Conservation (phyloP, 2,329 filamentous ascomycete genomes). For the Fusarium sambucinum region DNA sequence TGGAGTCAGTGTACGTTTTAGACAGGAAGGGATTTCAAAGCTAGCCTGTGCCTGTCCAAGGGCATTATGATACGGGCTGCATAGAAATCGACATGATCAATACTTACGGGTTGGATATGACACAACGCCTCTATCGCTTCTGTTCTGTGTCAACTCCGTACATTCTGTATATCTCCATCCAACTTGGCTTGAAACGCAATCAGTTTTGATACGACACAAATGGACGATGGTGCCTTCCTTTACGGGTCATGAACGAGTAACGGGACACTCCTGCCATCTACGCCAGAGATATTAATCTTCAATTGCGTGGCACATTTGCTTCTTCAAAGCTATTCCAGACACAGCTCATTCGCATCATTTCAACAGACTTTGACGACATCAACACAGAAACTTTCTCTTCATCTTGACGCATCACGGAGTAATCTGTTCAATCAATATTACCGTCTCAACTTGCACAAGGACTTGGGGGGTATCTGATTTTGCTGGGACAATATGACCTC, state of each 20-base stretch:
- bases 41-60: conserved; percentile 25
- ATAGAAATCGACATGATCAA: conserved; percentile 34
- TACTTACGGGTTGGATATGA: conserved; percentile 13
- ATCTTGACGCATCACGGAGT: conserved; percentile 7
- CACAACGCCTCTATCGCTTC: background rate
- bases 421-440: conserved; percentile 6
- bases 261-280: background rate
- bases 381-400: conserved; percentile 20
- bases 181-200: background rate
- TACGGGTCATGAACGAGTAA: accelerated
- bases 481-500: conserved; percentile 32
- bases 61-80: conserved; percentile 40
- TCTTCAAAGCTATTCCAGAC: conserved; percentile 3
- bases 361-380: conserved; percentile 37
- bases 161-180: too few species aligned
- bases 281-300: background rate
- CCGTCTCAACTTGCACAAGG: background rate
- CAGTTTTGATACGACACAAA: background rate
- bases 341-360: conserved; percentile 26
- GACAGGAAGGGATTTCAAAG: conserved; percentile 31
- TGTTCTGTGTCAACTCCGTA: background rate
- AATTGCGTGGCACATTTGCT: background rate
- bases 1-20: conserved; percentile 48
- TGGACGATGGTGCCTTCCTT: background rate
- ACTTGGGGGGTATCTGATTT: background rate